Base-by-base conservation (phyloP, 352 stramenopile species). In the Globisporangium acanthophoron region DNA sequence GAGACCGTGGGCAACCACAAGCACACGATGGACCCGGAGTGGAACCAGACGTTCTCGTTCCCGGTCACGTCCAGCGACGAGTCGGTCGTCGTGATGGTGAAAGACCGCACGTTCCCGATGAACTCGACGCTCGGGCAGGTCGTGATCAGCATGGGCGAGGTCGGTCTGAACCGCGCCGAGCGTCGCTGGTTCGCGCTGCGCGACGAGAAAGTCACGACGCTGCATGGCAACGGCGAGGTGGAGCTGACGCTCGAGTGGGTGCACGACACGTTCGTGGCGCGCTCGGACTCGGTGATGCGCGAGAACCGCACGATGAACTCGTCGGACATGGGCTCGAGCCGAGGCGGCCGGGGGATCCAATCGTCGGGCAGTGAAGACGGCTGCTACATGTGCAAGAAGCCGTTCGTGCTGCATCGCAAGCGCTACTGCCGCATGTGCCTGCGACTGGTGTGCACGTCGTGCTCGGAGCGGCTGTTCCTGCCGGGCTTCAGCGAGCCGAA, bases 21-120 rank as follows among this genome's bases (percentile, higher is more conserved):
- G 48, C 85, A 94, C 61, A 95, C 84, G 44, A 95, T 95, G 86
- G 85, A 95, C 27, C 86, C 86, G 0, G 86, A 95, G 64, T 95
- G 86, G 86, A 95, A 95, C 57, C 86, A 95, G 52, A 94, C 86
- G 0, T 95, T 95, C 52, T 93, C 84, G 8, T 95, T 95, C 47
- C 86, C 86, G 0, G 86, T 95, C 8, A 91, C 78, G 15, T 87
- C 80, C 13, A 89, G 72, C 41, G 74, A 90, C 53, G 80, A 87
- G 4, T 66, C 70, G 13, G 80, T 95, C 18, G 66, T 84, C 0
- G 69, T 93, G 15, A 64, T 80, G 8, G 75, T 95, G 54, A 91
- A 92, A 43, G 85, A 95, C 56, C 68, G 74, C 11, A 74, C 65
- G 18, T 93, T 95, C 54, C 83, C 84, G 9, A 67, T 94, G 41